Percentiles rank a stretch among this genome's conserved stretches.
phyloP scores from a whole-genome alignment of 2,329 filamentous ascomycete species.

The Sclerotinia spermophila region DNA sequence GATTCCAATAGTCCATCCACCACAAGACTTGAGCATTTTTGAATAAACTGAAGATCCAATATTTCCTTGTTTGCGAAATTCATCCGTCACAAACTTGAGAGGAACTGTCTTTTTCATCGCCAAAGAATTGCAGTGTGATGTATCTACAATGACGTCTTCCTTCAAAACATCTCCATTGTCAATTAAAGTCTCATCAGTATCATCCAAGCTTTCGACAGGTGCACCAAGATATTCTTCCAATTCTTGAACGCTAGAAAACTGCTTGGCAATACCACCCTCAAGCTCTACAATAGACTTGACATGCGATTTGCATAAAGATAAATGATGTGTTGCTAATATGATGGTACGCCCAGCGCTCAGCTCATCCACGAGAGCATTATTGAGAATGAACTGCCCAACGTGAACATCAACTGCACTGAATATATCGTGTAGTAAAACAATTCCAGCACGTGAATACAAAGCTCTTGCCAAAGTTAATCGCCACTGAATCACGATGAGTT shows the following conservation, averaged over 20 bases:
- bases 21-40: slow-evolving; percentile 15
- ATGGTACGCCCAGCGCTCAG: slow-evolving; percentile 65
- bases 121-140: not conserved
- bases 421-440: slow-evolving; percentile 77
- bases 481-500: slow-evolving; percentile 50
- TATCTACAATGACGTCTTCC: not conserved
- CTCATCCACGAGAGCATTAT: slow-evolving; percentile 67
- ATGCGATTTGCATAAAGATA: slow-evolving; percentile 63
- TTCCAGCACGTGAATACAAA: slow-evolving; percentile 70
- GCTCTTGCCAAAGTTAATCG: slow-evolving; percentile 73
- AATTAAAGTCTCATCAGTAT: not conserved
- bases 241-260: slow-evolving; percentile 14
- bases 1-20: slow-evolving; percentile 11
- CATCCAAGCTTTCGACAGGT: slow-evolving; percentile 6
- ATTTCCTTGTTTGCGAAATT: slow-evolving; percentile 17
- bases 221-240: slow-evolving; percentile 18
- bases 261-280: slow-evolving; percentile 15
- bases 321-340: slow-evolving; percentile 77
- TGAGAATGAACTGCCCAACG: slow-evolving; percentile 72
- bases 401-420: slow-evolving; percentile 79
- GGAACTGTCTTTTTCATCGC: not conserved
- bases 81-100: slow-evolving; percentile 17
- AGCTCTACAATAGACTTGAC: slow-evolving; percentile 70
- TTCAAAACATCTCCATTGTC: not conserved
- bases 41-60: slow-evolving; percentile 15